Conservation (phyloP, 1,284 basidiomycete species). For the Leccinum fuscescens region DNA sequence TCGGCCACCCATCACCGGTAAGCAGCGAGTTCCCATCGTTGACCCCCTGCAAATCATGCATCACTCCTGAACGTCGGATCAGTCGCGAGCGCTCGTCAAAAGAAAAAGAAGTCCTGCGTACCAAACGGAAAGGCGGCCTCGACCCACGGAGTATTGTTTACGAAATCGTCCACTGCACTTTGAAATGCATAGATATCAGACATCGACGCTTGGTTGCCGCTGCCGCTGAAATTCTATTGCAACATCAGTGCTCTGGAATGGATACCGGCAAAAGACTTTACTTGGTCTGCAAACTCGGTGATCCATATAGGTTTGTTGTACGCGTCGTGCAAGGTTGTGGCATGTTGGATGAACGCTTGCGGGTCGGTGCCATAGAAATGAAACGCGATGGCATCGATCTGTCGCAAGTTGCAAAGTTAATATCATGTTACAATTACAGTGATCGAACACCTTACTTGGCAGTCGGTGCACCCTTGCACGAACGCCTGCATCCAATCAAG, state of each 20-base stretch:
- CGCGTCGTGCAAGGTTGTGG: slow-evolving; percentile 50
- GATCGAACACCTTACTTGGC: slow-evolving; percentile 40
- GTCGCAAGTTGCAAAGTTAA: slow-evolving; percentile 1
- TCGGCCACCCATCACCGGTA: slow-evolving; percentile 42
- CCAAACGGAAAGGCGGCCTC: slow-evolving; percentile 70
- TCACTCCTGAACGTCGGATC: slow-evolving; percentile 45
- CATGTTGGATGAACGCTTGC: slow-evolving; percentile 49
- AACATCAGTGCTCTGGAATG: not conserved
- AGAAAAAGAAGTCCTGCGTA: slow-evolving; percentile 9
- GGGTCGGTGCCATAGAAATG: slow-evolving; percentile 65
- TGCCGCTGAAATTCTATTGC: slow-evolving; percentile 53
- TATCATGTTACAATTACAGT: not conserved
- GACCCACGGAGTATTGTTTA: slow-evolving; percentile 57
- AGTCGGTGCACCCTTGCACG: slow-evolving; percentile 48
- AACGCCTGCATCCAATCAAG: slow-evolving; percentile 62
- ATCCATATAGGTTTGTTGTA: slow-evolving; percentile 58
- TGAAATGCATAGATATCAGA: slow-evolving; percentile 60
- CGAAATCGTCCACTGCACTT: slow-evolving; percentile 49
- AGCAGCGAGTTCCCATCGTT: slow-evolving; percentile 63
- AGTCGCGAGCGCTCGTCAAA: slow-evolving; percentile 2
- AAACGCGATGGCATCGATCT: slow-evolving; percentile 53
- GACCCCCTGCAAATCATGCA: slow-evolving; percentile 69
- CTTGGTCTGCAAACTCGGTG: slow-evolving; percentile 72
- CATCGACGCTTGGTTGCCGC: slow-evolving; percentile 48
- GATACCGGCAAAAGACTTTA: slow-evolving; percentile 18